A percentile compares a stretch with the other conserved stretches of the same genome.
These are phyloP conservation scores for Colletotrichum agaves DNA, from an alignment of 2,329 filamentous ascomycete genomes.

Conservation along the genomic window DNA sequence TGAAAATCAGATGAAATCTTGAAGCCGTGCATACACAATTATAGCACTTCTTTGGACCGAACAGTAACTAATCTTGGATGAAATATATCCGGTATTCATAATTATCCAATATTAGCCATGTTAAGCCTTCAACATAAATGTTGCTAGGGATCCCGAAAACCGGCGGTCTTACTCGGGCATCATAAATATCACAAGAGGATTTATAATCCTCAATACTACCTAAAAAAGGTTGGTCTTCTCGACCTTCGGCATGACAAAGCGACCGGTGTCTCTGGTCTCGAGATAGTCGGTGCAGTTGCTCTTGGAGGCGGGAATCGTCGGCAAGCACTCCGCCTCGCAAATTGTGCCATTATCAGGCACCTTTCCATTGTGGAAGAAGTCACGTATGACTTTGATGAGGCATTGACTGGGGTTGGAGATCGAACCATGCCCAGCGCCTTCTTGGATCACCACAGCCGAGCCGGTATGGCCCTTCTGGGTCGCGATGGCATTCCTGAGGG, in stretches of 20 bases:
- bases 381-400: constrained; percentile 22
- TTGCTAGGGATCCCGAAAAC: too few relatives aligned
- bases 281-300: background rate
- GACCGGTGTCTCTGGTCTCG: background rate
- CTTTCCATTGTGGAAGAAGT: background rate
- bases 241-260: background rate
- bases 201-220: background rate
- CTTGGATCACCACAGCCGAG: background rate
- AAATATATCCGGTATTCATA: too few relatives aligned
- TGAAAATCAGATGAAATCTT: too few relatives aligned
- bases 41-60: too few relatives aligned
- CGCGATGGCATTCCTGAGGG: constrained; percentile 46
- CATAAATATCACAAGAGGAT: too few relatives aligned
- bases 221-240: background rate
- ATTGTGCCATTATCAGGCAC: background rate
- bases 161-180: too few relatives aligned
- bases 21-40: too few relatives aligned
- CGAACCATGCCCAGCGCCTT: background rate
- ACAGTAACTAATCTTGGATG: too few relatives aligned
- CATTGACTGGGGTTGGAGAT: constrained; percentile 44
- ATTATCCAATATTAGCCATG: too few relatives aligned
- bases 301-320: background rate
- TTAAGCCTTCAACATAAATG: too few relatives aligned
- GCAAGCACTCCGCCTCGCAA: background rate
- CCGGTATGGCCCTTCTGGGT: constrained; percentile 35